phyloP scores from a whole-genome alignment of 306 rosid genomes.

The Cicer bijugum region DNA sequence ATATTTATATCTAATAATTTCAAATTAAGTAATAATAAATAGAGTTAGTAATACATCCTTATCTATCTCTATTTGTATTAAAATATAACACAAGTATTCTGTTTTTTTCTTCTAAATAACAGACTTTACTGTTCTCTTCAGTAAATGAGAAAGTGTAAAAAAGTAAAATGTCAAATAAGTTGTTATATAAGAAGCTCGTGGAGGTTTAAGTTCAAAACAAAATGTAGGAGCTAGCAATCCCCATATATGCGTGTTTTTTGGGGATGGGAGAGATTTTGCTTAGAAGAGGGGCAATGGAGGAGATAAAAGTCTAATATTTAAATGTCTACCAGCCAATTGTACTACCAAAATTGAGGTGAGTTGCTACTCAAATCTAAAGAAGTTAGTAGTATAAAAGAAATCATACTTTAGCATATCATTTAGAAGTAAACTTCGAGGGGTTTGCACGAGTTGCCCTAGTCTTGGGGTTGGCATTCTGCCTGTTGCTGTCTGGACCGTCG shows the following conservation, averaged over 20 bases:
- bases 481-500: neutral
- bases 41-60: neutral
- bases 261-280: neutral
- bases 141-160: neutral
- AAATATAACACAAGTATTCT: too few species aligned
- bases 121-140: neutral
- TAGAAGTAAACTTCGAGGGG: neutral
- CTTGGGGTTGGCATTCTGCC: neutral
- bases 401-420: neutral
- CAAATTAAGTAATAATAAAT: neutral
- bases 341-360: neutral
- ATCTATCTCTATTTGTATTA: neutral
- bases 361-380: neutral
- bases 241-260: neutral
- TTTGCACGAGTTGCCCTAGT: neutral
- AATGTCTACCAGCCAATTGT: neutral
- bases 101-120: too few species aligned
- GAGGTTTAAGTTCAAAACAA: neutral
- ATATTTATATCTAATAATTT: neutral
- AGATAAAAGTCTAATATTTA: neutral
- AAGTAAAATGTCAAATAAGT: neutral
- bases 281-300: neutral
- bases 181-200: neutral
- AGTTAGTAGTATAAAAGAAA: slow-evolving; percentile 1
- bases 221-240: neutral